Base-by-base conservation (phyloP, 345 rosid species). In the Syzygium aromaticum region DNA sequence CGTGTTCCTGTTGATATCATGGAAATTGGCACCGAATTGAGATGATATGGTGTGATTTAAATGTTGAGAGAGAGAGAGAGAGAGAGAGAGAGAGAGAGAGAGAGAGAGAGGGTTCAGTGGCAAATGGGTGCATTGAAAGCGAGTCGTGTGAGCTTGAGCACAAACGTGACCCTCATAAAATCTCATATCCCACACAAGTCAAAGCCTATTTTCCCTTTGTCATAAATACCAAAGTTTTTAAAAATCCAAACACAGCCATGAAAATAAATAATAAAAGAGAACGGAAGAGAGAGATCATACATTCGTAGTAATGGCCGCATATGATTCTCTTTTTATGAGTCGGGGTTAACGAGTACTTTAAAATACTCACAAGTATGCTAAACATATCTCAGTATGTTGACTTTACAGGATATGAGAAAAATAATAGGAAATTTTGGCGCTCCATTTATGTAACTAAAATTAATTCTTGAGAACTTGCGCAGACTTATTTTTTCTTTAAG, bases 401-500 rank as follows among this genome's bases (percentile, higher is more conserved):
- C 27, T 61, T 61, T 63, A 28, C 77, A 28, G 6, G 5, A 64
- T 13, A 28, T 0, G 11, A 6, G 1, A 59, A 27, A 61, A 27
- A 14, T 1, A 11, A 13, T 6, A n/a, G 15, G 28, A 4, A 63
- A 15, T 15, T 63, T 63, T 0, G 38, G 3, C 77, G 1, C 77
- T 30, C 19, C 38, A n/a, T 61, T n/a, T 61, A 0, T 16, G 5
- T n/a, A 30, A 4, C 22, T 64, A 15, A 4, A 30, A 64, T 3
- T 15, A 28, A 28, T 7, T 64, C 6, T 2, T 7, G 2, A 30
- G 30, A 3, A 64, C 0, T 1, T 5, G 1, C 0, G 1, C 3
- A 61, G 30, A 64, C 22, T 11, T 64, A 7, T 3, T 7, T 64
- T 28, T 28, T 9, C 11, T 64, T 28, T 0, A 0, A 15, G 11